These are phyloP conservation scores for Hemisphaericaspora nanyangensis DNA, from an alignment of 805 yeast genomes.

Conservation along the genomic window DNA sequence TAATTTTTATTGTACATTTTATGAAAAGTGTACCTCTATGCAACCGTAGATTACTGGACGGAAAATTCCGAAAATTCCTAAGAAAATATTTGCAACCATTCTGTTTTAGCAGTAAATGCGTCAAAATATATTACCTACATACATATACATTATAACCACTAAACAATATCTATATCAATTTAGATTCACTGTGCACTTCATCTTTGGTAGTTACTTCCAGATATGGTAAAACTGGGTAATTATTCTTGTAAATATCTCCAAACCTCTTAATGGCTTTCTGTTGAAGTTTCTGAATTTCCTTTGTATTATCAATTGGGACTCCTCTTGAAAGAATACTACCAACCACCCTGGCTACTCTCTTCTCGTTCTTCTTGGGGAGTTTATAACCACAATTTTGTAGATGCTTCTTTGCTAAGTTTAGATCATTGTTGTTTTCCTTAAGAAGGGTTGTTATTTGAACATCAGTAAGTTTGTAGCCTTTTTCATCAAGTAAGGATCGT, in stretches of 20 bases:
- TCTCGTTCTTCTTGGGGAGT: not conserved
- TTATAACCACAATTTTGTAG: conserved; percentile 3
- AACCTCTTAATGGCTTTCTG: not conserved
- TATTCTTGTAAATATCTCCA: conserved; percentile 2
- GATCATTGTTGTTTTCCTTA: not conserved
- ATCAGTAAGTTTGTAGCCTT: conserved; percentile 1
- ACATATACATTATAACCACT: too few relatives aligned
- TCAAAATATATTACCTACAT: too few relatives aligned
- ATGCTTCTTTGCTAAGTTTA: not conserved
- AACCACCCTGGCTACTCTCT: not conserved
- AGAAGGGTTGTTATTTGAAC: conserved; percentile 3
- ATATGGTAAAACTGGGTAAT: not conserved
- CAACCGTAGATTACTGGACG: too few relatives aligned
- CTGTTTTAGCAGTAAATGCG: too few relatives aligned
- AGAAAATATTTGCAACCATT: too few relatives aligned
- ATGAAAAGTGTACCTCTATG: too few relatives aligned
- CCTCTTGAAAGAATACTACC: not conserved
- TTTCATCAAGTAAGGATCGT: not conserved
- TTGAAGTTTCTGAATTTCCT: not conserved
- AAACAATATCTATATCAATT: too few relatives aligned
- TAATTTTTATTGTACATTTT: too few relatives aligned
- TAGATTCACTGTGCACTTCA: conserved; percentile 2
- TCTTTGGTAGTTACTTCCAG: not conserved
- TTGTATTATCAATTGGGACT: not conserved
- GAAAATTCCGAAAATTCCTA: too few relatives aligned